Percentiles rank a stretch among this genome's conserved stretches.
Evolutionary conservation across 2,329 filamentous ascomycete species (phyloP).

Genomic region (Pseudocercospora fijiensis): DNA sequence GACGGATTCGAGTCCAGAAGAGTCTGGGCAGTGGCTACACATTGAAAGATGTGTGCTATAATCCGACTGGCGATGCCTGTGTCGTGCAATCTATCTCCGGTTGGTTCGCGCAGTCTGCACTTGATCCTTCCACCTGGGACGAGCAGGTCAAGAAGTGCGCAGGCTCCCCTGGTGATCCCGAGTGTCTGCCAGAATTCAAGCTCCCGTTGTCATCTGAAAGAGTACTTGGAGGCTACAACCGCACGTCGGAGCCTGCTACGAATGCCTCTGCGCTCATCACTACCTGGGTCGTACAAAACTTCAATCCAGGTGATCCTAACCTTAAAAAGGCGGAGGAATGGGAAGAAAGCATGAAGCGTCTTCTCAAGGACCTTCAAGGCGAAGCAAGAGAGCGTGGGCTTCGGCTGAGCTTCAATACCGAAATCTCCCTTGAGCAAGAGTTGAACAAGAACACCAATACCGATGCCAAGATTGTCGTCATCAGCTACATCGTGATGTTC

Average conservation of each 20-base stretch:
- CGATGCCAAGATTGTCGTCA: constrained; percentile 91
- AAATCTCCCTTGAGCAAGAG: constrained; percentile 91
- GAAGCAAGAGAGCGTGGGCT: constrained; percentile 78
- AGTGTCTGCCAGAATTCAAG: constrained; percentile 81
- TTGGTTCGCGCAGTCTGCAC: constrained; percentile 66
- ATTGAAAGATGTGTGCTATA: constrained; percentile 87
- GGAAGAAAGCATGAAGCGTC: constrained; percentile 74
- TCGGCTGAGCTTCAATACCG: constrained; percentile 88
- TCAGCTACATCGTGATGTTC: constrained; percentile 99
- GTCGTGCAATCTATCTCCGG: constrained; percentile 90
- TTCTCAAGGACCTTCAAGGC: constrained; percentile 72
- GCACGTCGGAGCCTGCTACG: constrained; percentile 57
- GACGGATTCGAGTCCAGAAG: constrained; percentile 69
- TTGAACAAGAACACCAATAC: constrained; percentile 98
- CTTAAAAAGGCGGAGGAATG: constrained; percentile 80
- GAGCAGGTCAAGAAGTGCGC: constrained; percentile 70
- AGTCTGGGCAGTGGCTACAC: constrained; percentile 66
- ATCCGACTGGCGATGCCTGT: constrained; percentile 83
- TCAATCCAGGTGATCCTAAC: constrained; percentile 68
- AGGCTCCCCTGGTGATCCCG: constrained; percentile 58
- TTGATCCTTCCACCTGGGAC: constrained; percentile 66
- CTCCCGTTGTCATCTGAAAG: constrained; percentile 84
- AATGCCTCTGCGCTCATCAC: constrained; percentile 79
- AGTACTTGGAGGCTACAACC: constrained; percentile 77
- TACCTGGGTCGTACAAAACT: constrained; percentile 93